Percentiles rank a stretch among this genome's conserved stretches.
phyloP scores from a whole-genome alignment of 192 early-diverging fungal genomes.

The Entomortierella beljakovae region DNA sequence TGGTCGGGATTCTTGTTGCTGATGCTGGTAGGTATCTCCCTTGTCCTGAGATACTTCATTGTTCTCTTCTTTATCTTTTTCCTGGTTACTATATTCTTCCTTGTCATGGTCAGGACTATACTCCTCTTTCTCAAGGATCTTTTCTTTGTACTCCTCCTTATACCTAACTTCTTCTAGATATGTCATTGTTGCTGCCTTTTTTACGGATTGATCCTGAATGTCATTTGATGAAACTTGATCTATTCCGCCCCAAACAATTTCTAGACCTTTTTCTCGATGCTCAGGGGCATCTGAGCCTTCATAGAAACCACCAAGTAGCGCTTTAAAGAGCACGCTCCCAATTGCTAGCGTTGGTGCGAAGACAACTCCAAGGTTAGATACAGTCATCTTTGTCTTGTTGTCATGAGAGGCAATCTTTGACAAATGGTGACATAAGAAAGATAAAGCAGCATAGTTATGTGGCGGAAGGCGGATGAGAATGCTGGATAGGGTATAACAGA shows the following conservation, averaged over 20 bases:
- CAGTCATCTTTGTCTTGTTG: slow-evolving; percentile 69
- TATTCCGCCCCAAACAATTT: slow-evolving; percentile 45
- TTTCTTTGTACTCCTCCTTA: neutral
- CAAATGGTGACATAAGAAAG: slow-evolving; percentile 63
- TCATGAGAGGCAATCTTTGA: slow-evolving; percentile 59
- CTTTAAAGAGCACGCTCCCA: slow-evolving; percentile 65
- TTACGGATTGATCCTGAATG: slow-evolving; percentile 11
- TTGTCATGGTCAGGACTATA: neutral
- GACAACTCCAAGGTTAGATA: slow-evolving; percentile 68
- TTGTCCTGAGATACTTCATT: neutral
- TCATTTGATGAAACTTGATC: slow-evolving; percentile 9
- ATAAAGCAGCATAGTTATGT: slow-evolving; percentile 54
- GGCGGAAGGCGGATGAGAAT: slow-evolving; percentile 46
- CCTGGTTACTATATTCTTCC: slow-evolving; percentile 11
- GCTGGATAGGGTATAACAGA: slow-evolving; percentile 35
- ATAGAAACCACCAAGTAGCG: slow-evolving; percentile 57
- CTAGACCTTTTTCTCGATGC: slow-evolving; percentile 37
- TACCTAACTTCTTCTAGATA: neutral
- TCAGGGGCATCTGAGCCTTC: slow-evolving; percentile 31
- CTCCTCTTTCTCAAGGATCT: neutral
- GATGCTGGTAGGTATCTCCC: neutral
- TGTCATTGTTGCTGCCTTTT: no score
- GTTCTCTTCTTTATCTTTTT: neutral
- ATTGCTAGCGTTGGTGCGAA: slow-evolving; percentile 72
- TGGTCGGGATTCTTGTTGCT: neutral